These are phyloP conservation scores for Aspergillus sclerotiicarbonarius DNA, from an alignment of 495 filamentous ascomycete species.

Conservation along the genomic window DNA sequence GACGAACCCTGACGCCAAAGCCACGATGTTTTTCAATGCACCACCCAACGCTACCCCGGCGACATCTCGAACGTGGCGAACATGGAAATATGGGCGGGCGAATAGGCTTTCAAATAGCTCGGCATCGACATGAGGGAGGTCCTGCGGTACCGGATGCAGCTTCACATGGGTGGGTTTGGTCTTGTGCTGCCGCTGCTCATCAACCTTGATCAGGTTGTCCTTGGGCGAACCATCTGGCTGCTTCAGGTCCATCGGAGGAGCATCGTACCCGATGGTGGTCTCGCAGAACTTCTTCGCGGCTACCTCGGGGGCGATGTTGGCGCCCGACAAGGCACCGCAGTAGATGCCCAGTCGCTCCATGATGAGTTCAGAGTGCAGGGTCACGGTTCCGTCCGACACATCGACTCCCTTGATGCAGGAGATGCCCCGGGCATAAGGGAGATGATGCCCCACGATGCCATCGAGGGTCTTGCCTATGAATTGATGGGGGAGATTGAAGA, in stretches of 20 bases:
- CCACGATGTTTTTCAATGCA: conserved; percentile 89
- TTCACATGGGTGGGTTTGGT: conserved; percentile 35
- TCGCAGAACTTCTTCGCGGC: conserved; percentile 85
- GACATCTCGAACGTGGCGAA: conserved; percentile 77
- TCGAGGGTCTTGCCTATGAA: conserved; percentile 79
- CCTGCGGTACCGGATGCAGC: conserved; percentile 62
- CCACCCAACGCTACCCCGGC: conserved; percentile 86
- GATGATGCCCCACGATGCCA: conserved; percentile 70
- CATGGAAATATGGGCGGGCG: conserved; percentile 89
- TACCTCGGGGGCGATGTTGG: conserved; percentile 87
- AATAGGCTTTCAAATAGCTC: conserved; percentile 71
- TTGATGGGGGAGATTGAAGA: conserved; percentile 92
- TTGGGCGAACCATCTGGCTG: conserved; percentile 58
- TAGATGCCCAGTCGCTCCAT: conserved; percentile 80
- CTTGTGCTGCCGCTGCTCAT: conserved; percentile 16
- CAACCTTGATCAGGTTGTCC: conserved; percentile 13
- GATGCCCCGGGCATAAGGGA: conserved; percentile 80
- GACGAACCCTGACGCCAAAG: conserved; percentile 83
- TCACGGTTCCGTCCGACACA: conserved; percentile 71
- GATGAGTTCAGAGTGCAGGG: conserved; percentile 80
- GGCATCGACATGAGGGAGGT: conserved; percentile 74
- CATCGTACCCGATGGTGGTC: conserved; percentile 88
- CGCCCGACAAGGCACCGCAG: conserved; percentile 83
- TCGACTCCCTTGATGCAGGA: conserved; percentile 92
- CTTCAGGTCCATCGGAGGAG: conserved; percentile 59